phyloP scores from a whole-genome alignment of 2,329 filamentous ascomycete species.

The Bertia moriformis region DNA sequence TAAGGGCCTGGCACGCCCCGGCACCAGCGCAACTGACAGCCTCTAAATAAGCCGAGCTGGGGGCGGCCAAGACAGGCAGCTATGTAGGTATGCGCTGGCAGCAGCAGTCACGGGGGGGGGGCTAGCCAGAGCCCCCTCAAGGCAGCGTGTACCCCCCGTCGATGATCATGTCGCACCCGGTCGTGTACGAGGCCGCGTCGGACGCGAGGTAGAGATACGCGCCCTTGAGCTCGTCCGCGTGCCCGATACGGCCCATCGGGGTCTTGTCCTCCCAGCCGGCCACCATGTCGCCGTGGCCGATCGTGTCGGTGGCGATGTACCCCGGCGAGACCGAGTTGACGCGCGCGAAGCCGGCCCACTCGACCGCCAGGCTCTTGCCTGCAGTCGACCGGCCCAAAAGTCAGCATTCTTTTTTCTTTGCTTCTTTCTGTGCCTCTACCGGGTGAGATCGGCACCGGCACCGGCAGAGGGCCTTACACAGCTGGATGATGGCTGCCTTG shows the following conservation, averaged over 20 bases:
- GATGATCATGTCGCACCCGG: constrained; percentile 57
- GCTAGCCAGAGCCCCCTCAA: too few species aligned
- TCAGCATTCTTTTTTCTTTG: background rate
- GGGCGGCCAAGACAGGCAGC: too few species aligned
- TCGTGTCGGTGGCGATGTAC: constrained; percentile 65
- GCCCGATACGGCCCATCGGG: constrained; percentile 65
- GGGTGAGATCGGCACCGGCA: constrained; percentile 10
- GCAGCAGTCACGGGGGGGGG: too few species aligned
- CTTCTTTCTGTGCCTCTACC: constrained; percentile 1
- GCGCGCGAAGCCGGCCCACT: constrained; percentile 64
- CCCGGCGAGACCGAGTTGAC: constrained; percentile 62
- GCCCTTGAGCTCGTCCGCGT: constrained; percentile 64
- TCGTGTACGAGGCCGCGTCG: constrained; percentile 72
- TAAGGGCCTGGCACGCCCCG: too few species aligned
- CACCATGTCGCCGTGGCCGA: constrained; percentile 52
- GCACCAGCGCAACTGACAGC: too few species aligned
- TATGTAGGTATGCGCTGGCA: too few species aligned
- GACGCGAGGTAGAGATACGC: constrained; percentile 73
- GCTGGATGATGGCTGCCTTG: constrained; percentile 49
- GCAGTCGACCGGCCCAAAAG: background rate
- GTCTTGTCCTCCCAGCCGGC: constrained; percentile 65
- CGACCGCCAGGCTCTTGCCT: constrained; percentile 59
- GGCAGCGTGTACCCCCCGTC: constrained; percentile 59
- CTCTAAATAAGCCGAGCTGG: too few species aligned
- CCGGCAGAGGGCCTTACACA: too few species aligned